These are phyloP conservation scores for Mortierella sp. DNA, from an alignment of 371 early-diverging fungal genomes.

Conservation along the genomic window DNA sequence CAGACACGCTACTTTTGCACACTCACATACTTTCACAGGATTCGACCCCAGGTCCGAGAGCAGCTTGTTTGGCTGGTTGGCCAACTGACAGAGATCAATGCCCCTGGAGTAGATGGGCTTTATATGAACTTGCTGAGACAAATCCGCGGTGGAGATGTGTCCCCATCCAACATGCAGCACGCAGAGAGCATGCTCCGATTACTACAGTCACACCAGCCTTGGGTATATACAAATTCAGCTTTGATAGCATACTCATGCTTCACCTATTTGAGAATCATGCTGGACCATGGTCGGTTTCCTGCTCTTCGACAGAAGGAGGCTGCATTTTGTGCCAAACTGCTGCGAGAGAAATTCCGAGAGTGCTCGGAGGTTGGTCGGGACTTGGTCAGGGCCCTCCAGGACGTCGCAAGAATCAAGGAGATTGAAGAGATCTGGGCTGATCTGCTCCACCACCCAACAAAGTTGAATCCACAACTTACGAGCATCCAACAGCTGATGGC, in stretches of 20 bases:
- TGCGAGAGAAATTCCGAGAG: constrained; percentile 62
- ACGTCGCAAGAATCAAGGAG: constrained; percentile 66
- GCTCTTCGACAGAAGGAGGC: constrained; percentile 67
- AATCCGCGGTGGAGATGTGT: constrained; percentile 72
- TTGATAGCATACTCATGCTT: constrained; percentile 70
- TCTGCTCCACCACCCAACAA: constrained; percentile 65
- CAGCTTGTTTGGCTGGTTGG: constrained; percentile 73
- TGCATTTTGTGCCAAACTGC: constrained; percentile 59
- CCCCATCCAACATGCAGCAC: constrained; percentile 59
- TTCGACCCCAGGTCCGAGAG: constrained; percentile 60
- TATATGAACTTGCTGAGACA: constrained; percentile 68
- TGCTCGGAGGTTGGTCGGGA: constrained; percentile 79
- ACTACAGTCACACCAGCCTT: constrained; percentile 56
- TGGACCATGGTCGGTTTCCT: constrained; percentile 59
- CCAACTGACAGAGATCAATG: constrained; percentile 63
- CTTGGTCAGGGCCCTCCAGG: constrained; percentile 75
- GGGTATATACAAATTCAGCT: constrained; percentile 61
- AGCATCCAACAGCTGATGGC: constrained; percentile 54
- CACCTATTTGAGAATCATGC: constrained; percentile 65
- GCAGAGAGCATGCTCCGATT: constrained; percentile 65
- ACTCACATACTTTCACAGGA: constrained; percentile 58
- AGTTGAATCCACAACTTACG: constrained; percentile 65
- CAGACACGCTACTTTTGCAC: constrained; percentile 62
- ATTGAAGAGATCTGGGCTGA: constrained; percentile 73
- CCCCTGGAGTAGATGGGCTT: constrained; percentile 65